Base-by-base conservation (phyloP, 805 yeast species). In the Zygosaccharomyces siamensis region DNA sequence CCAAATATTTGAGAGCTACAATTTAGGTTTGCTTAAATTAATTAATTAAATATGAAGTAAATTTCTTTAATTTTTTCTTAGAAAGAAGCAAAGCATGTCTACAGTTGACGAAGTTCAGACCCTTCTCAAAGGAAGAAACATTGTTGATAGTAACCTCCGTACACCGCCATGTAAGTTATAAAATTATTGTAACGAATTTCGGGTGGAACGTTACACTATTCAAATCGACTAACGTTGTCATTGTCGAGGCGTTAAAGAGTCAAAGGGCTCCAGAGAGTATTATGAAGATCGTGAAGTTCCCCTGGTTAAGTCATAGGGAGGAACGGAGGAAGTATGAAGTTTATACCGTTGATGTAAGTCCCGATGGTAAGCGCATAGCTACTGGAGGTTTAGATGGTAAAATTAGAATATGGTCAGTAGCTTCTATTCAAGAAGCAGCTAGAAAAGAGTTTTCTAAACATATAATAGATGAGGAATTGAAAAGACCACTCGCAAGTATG, bases 331-430 rank as follows among this genome's bases (percentile, higher is more conserved):
- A 79, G 56, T 82, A 83, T 59, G 98, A 92, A 62, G 85, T 95
- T 12, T 93, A 89, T 63, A 81, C 97, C 0, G 78, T 90, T 4
- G 81, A 82, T 47, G 83, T 87, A 3, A 84, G 87, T 53, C 80
- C 88, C 0, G 95, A 89, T 68, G 96, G 96, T 1, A 66, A 81
- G 41, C 71, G 96, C 48, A 65, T 92, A 23, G 99, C 97, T 1
- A 84, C 97, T 1, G 99, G 98, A 14, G 99, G 98, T 1, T 69
- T 86, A 35, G 92, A 92, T 68, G 97, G 98, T 0, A 89, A 88
- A 57, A 89, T 93, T 39, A 78, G 92, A 53, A 85, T 92, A 40
- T 92, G 99, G 99, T 81, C 84, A 10, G 71, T 81, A 6, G 76
- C 72, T 4, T 77, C 84, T 8, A 73, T 85, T 7, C 57, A 70